Evolutionary conservation across 2,329 filamentous ascomycete genomes (phyloP), one percentile per base, ranked within the genome.

Genomic region (Alternaria incomplexa): DNA sequence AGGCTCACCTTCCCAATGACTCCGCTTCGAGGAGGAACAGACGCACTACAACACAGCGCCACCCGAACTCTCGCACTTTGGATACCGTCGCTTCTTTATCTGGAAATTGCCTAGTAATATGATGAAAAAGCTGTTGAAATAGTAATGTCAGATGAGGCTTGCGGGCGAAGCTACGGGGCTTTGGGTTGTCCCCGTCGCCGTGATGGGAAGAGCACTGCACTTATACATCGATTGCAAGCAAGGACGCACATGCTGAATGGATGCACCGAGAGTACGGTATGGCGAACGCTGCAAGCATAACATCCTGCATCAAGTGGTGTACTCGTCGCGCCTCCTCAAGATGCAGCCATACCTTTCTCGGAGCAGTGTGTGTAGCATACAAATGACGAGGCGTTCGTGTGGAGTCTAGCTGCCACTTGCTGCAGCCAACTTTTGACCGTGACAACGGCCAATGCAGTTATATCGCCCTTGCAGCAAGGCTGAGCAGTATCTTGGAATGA

Each of bases 391-490:
- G 68, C 76, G 72, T 72, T 66, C 65, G 62, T 51, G 56, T 61
- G 62, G 67, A 69, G 61, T 72, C 60, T 65, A 63, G 65, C 70
- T 65, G 70, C 67, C 70, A 62, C 62, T 66, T 67, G 59, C 65
- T 69, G 70, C 65, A 67, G 64, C 55, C 56, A 46, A 47, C 58
- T 70, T 63, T 62, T 65, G 56, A 54, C 67, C 61, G 64, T 60
- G 62, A 53, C 66, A 51, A 64, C 63, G 56, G 61, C 66, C 57
- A 65, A 67, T 70, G 68, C 69, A 72, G 64, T 67, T 67, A 56
- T 62, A 66, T 64, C 66, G 70, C 71, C 76, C 75, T 78, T 79
- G 73, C 75, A 76, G 75, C 73, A 78, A 67, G 74, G 73, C 75
- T 78, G 74, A 75, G 61, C 45, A 61, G 54, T 58, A 36, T 51